Evolutionary conservation across 768 basidiomycete genomes (phyloP), one percentile per base, ranked within the genome.

Genomic region (Ephemerocybe angulata): DNA sequence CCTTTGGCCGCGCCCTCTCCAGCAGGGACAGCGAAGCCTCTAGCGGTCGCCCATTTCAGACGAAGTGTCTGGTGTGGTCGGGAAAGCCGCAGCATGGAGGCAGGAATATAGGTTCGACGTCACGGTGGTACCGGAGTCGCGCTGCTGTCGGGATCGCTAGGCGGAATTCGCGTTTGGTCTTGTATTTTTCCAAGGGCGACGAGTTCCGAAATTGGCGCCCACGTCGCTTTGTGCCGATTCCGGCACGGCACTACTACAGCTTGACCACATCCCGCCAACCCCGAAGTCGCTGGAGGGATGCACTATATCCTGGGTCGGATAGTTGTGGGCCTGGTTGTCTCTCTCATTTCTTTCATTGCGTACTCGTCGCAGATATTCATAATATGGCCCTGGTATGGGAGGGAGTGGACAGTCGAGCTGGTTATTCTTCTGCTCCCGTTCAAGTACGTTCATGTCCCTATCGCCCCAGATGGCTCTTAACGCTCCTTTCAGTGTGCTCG

Each of bases 351-450:
- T 50, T 98, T 98, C 70, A 93, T 98, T 59, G 83, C 90, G 2
- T 91, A 92, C 68, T 87, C 90, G 5, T 84, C 88, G 2, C 96
- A 98, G 69, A 80, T 93, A 62, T 94, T 90, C 71, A 77, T 98
- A 56, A 84, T 97, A 67, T 81, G 80, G 92, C 93, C 93, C 21
- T 97, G 92, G 92, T 96, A 95, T 64, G 91, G 93, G 37, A 70
- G 79, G 33, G 85, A 71, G 48, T 58, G 90, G 58, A 86, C 90
- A 13, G 71, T 90, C 38, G 85, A 93, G 63, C 82, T 96, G 42
- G 57, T 96, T 35, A 72, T 69, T 21, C 77, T 95, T n/a, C 77
- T 97, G 21, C 59, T 84, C 2, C 96, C 96, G 8, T 96, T 96
- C 88, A 95, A 96, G 93, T 94, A 66, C 66, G 88, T 73, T 21